Conservation (phyloP, 1,284 basidiomycete species). For the Trametes hirsuta region DNA sequence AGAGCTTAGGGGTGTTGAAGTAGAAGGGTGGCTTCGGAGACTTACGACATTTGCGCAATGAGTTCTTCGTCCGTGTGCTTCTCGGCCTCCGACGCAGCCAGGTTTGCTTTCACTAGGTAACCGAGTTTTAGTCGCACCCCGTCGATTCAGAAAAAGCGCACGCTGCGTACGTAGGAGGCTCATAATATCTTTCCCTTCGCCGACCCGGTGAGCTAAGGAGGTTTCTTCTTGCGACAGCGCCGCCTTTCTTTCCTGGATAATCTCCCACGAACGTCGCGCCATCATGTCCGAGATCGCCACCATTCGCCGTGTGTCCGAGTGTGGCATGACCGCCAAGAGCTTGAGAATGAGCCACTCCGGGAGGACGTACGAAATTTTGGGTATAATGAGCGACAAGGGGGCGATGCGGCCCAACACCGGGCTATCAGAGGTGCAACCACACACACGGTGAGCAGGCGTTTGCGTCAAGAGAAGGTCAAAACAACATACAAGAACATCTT, state of each 20-base stretch:
- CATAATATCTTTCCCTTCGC: constrained; percentile 48
- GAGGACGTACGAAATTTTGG: constrained; percentile 4
- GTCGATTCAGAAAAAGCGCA: not conserved
- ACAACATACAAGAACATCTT: constrained; percentile 27
- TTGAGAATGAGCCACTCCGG: constrained; percentile 2
- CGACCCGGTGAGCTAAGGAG: constrained; percentile 28
- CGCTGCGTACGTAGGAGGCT: constrained; percentile 41
- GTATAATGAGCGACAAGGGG: not conserved
- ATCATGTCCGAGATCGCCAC: constrained; percentile 41
- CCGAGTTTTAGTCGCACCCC: not conserved
- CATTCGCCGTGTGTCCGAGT: not conserved
- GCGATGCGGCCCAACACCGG: not conserved
- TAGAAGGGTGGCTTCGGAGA: not conserved
- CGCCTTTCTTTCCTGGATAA: constrained; percentile 43
- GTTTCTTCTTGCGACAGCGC: constrained; percentile 29
- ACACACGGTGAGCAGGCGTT: not conserved
- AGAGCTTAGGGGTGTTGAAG: constrained; percentile 27
- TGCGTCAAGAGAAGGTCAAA: too few relatives aligned
- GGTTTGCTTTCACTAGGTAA: constrained; percentile 30
- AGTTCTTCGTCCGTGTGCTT: constrained; percentile 31
- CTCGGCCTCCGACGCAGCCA: constrained; percentile 26
- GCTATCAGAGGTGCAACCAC: not conserved
- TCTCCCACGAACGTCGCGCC: constrained; percentile 40
- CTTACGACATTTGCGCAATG: constrained; percentile 32
- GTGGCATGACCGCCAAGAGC: constrained; percentile 3